Evolutionary conservation across 495 filamentous ascomycete species (phyloP), one percentile per base, ranked within the genome.

Genomic region (Penicillium malachiteum): DNA sequence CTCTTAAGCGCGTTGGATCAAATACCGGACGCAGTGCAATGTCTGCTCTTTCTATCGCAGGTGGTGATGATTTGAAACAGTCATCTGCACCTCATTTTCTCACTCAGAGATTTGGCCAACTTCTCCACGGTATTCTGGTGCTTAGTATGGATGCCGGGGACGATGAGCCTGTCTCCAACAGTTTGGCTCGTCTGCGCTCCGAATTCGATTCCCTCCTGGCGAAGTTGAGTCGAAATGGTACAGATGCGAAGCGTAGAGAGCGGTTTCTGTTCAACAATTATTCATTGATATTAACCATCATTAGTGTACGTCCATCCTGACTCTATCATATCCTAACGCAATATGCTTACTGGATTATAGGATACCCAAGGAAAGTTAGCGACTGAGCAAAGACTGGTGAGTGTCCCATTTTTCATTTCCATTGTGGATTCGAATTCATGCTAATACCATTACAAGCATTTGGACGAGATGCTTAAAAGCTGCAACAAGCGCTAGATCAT

Each of bases 201-300:
- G 92, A 96, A 61, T 84, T 89, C 45, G 91, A 96, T 66, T 77
- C 77, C 3, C 91, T 93, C 51, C 63, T 97, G 56, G 81, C 81
- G 10, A 89, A 86, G 63, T 59, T 86, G 54, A 84, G 84, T 61
- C 79, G 85, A 17, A 80, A 78, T 7, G 84, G 92, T 53, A 85
- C 83, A 2, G 90, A 95, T 58, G 75, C 81, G 52, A 81, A 90
- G 63, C 93, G 91, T 73, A 74, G 90, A 62, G 89, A 92, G 66
- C 76, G 95, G 55, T 96, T 97, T 60, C 72, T 97, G 59, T 90
- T 84, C 63, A 97, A 97, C 69, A 97, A 98, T 67, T 97, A 96
- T 73, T 89, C 87, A 46, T 78, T 98, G 63, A 82, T 98, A 9
- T 71, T 91, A 71, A 96, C 95, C 8, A 96, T 98, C 56, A 87